Conservation (phyloP, 2,329 filamentous ascomycete species). For the Fusarium armeniacum region DNA sequence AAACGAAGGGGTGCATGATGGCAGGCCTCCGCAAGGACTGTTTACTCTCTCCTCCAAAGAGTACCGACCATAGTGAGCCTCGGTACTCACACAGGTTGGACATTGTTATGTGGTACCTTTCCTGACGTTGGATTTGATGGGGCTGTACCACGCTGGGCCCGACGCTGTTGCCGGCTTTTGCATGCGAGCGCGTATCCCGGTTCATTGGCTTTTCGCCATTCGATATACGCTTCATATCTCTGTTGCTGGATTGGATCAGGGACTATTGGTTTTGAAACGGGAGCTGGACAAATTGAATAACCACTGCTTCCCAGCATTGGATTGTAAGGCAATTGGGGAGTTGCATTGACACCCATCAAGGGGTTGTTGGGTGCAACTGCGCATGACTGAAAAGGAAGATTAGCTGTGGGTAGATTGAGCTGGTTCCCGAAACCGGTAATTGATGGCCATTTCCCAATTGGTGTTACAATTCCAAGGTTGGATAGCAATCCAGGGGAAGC, state of each 20-base stretch:
- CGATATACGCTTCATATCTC: slow-evolving; percentile 63
- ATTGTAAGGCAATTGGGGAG: slow-evolving; percentile 4
- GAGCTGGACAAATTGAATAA: slow-evolving; percentile 21
- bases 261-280: slow-evolving; percentile 58
- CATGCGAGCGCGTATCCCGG: slow-evolving; percentile 64
- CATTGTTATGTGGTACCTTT: not conserved
- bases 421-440: slow-evolving; percentile 13
- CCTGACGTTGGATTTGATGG: slow-evolving; percentile 12
- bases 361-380: slow-evolving; percentile 2
- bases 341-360: slow-evolving; percentile 3
- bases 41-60: not conserved
- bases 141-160: slow-evolving; percentile 50
- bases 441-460: slow-evolving; percentile 1
- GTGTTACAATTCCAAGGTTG: slow-evolving; percentile 11
- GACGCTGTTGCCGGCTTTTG: slow-evolving; percentile 60
- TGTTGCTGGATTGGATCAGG: slow-evolving; percentile 60
- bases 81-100: not conserved
- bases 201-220: slow-evolving; percentile 64
- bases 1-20: too few relatives aligned
- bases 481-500: slow-evolving; percentile 17
- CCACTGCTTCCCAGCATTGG: slow-evolving; percentile 8
- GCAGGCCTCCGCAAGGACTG: not conserved
- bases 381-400: slow-evolving; percentile 14
- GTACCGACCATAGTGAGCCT: not conserved
- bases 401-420: slow-evolving; percentile 1